These are phyloP conservation scores for Rubroboletus satanas DNA, from an alignment of 768 basidiomycete species.

Conservation along the genomic window DNA sequence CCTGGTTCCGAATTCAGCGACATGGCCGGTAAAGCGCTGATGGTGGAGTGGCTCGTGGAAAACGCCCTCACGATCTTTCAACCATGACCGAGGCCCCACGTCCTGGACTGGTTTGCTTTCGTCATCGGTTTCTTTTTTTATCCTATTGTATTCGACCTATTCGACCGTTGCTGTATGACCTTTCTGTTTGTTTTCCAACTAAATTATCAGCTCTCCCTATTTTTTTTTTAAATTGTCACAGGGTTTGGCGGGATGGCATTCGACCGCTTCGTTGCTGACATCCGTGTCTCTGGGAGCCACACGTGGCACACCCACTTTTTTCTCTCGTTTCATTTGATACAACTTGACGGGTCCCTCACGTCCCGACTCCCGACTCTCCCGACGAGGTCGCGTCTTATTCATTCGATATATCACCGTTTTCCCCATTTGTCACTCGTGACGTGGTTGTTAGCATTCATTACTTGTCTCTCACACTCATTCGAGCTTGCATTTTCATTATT, in stretches of 20 bases:
- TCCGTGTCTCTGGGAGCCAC: neutral
- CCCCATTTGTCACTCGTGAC: neutral
- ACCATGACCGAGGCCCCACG: slow-evolving; percentile 1
- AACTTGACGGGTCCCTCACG: no score
- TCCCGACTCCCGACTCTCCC: neutral
- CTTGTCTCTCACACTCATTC: neutral
- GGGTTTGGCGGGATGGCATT: slow-evolving; percentile 5
- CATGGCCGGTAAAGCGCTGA: slow-evolving; percentile 94
- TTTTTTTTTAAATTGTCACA: neutral
- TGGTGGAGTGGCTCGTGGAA: slow-evolving; percentile 93
- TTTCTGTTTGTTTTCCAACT: neutral
- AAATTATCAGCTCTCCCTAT: slow-evolving; percentile 20
- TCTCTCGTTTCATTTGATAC: neutral
- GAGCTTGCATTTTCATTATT: neutral
- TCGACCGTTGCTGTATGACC: slow-evolving; percentile 12
- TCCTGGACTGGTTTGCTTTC: neutral
- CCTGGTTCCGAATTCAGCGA: slow-evolving; percentile 89
- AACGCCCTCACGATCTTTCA: slow-evolving; percentile 62
- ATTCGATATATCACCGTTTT: neutral
- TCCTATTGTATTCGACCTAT: slow-evolving; percentile 28
- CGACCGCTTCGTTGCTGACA: slow-evolving; percentile 1
- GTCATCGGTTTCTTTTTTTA: slow-evolving; percentile 5
- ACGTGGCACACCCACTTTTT: neutral
- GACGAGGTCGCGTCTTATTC: neutral
- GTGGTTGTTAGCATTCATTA: slow-evolving; percentile 7